These are phyloP conservation scores for Xylaria flabelliformis DNA, from an alignment of 495 filamentous ascomycete genomes.

Conservation along the genomic window DNA sequence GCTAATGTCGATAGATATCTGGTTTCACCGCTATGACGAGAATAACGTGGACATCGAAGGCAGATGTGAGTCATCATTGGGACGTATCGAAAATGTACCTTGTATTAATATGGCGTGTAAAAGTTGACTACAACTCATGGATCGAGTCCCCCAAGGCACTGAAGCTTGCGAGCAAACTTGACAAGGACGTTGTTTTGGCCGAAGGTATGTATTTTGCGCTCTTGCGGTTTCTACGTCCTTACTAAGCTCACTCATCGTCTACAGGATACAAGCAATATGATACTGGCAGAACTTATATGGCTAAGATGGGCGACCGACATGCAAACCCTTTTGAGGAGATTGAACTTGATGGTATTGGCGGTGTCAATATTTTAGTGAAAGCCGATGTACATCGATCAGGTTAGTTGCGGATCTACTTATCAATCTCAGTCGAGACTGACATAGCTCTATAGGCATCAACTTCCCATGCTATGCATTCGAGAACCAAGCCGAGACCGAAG, in stretches of 20 bases:
- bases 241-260: conserved; percentile 20
- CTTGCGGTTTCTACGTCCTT: conserved; percentile 12
- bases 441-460: conserved; percentile 74
- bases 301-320: conserved; percentile 87
- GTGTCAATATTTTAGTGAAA: conserved; percentile 96
- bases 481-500: conserved; percentile 98
- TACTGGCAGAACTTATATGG: conserved; percentile 87
- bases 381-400: conserved; percentile 95
- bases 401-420: conserved; percentile 47
- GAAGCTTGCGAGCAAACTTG: conserved; percentile 71
- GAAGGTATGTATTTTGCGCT: conserved; percentile 64
- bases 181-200: conserved; percentile 80
- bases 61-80: conserved; percentile 62
- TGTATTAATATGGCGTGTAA: conserved; percentile 2
- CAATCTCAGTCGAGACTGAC: conserved; percentile 21
- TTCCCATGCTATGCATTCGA: conserved; percentile 98
- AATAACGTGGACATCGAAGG: conserved; percentile 89
- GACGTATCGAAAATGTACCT: background rate
- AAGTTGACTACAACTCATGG: conserved; percentile 99
- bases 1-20: conserved; percentile 73
- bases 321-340: conserved; percentile 90
- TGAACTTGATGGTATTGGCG: conserved; percentile 92
- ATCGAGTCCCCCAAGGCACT: conserved; percentile 87
- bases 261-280: conserved; percentile 90
- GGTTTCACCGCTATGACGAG: conserved; percentile 92